These are phyloP conservation scores for Penicillium sp. DNA, from an alignment of 2,329 filamentous ascomycete species.

Conservation along the genomic window DNA sequence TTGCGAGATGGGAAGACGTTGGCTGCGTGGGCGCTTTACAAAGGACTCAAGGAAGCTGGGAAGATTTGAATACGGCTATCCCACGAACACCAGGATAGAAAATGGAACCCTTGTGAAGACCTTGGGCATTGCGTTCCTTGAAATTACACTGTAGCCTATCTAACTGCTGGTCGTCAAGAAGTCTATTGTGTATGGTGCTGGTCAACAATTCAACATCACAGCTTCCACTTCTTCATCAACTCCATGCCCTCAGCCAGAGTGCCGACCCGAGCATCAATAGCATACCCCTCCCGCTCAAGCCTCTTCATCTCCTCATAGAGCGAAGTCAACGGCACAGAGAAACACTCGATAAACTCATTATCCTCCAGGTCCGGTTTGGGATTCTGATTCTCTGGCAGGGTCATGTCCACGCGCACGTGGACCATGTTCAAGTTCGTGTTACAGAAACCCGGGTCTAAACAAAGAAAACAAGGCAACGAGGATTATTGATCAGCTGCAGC, in stretches of 20 bases:
- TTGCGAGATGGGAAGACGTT: conserved; percentile 59
- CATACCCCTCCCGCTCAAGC: conserved; percentile 71
- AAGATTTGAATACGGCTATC: conserved; percentile 35
- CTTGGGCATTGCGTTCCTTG: neutral
- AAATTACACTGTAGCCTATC: neutral
- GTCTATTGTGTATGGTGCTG: neutral
- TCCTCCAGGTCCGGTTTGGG: conserved; percentile 72
- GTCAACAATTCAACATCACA: conserved; percentile 9
- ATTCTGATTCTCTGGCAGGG: conserved; percentile 67
- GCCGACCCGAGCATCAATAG: conserved; percentile 76
- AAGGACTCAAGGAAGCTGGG: conserved; percentile 52
- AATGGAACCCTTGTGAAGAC: neutral
- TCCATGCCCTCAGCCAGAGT: conserved; percentile 79
- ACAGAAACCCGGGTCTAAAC: conserved; percentile 50
- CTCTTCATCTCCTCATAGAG: conserved; percentile 68
- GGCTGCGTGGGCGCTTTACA: conserved; percentile 58
- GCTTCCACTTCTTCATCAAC: conserved; percentile 57
- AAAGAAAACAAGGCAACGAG: neutral
- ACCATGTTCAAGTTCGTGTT: conserved; percentile 59
- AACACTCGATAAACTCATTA: conserved; percentile 80
- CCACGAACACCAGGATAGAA: neutral
- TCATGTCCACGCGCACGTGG: conserved; percentile 72
- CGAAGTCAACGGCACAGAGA: conserved; percentile 64
- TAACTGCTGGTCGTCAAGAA: neutral
- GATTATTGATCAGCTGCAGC: neutral